Base-by-base conservation (phyloP, 169 alveolate species). In the Toxoplasma gondii region DNA sequence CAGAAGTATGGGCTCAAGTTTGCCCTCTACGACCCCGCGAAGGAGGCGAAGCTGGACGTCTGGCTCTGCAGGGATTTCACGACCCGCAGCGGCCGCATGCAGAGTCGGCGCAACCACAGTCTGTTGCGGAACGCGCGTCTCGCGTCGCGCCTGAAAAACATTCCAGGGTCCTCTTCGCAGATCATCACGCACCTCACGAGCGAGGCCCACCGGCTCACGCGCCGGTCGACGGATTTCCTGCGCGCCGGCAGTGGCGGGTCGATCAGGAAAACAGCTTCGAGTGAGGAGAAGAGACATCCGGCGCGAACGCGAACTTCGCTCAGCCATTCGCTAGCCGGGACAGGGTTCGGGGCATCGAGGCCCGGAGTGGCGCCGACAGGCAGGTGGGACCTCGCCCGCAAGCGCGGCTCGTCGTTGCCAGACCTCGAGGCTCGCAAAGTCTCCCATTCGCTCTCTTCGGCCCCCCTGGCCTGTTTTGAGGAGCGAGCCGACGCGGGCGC, bases 41-140 rank as follows among this genome's bases (percentile, higher is more conserved):
- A 88, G 43, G 93, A 88, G 70, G 78, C 74, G 86, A 88, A 88
- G 69, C 93, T 88, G n/a, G 93, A 88, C 31, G 93, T 88, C 31
- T 88, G 93, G 93, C 84, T 38, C 38, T 81, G 5, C 54, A 22
- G 38, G n/a, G 53, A 39, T 17, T 53, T 53, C 31, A 29, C 9
- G 83, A 34, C 10, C 10, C 44, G 12, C 83, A 70, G 83, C 39
- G 39, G 83, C 83, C 83, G 83, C 5, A 9, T 53, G 67, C 27
- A 19, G 27, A 53, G 27, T 9, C 67, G 67, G 27, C 27, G 67
- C 67, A 53, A 19, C 19, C 83, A 70, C 39, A 70, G 88, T 41
- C 34, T 81, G 53, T 4, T 22, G 88, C 31, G 58, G 44, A 36
- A 39, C 29, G 38, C 41, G 82, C 82, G 82, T 34, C 54, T 81